Conservation (phyloP, 768 basidiomycete genomes). For the Rhizopogon vinicolor region DNA sequence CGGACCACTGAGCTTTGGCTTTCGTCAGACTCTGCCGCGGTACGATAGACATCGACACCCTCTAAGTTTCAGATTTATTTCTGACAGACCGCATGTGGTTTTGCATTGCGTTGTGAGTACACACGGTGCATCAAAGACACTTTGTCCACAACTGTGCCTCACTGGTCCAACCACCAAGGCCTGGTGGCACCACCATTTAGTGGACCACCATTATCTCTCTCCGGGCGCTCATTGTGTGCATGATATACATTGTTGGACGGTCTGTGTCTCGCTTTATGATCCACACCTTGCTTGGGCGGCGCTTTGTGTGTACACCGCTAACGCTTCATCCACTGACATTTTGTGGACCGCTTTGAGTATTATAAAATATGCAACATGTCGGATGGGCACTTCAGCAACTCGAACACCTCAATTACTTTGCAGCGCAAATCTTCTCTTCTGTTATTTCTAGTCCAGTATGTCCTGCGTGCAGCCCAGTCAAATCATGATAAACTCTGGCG, state of each 20-base stretch:
- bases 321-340: neutral
- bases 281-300: neutral
- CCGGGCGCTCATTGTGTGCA: neutral
- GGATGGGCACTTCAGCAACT: neutral
- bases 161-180: neutral
- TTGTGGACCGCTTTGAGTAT: neutral
- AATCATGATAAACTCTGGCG: constrained; percentile 2
- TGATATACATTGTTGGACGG: neutral
- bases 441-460: neutral
- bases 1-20: neutral
- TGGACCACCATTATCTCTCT: neutral
- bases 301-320: neutral
- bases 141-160: neutral
- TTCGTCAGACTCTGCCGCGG: neutral
- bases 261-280: neutral
- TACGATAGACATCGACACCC: neutral
- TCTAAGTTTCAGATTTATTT: neutral
- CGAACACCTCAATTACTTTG: neutral
- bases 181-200: neutral
- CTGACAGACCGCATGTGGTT: neutral
- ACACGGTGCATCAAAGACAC: neutral
- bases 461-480: constrained; percentile 6
- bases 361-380: neutral
- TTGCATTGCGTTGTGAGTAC: neutral
- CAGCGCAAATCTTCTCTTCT: no score